phyloP scores from a whole-genome alignment of 2,329 filamentous ascomycete genomes.

The Tolypocladium guangdongense region DNA sequence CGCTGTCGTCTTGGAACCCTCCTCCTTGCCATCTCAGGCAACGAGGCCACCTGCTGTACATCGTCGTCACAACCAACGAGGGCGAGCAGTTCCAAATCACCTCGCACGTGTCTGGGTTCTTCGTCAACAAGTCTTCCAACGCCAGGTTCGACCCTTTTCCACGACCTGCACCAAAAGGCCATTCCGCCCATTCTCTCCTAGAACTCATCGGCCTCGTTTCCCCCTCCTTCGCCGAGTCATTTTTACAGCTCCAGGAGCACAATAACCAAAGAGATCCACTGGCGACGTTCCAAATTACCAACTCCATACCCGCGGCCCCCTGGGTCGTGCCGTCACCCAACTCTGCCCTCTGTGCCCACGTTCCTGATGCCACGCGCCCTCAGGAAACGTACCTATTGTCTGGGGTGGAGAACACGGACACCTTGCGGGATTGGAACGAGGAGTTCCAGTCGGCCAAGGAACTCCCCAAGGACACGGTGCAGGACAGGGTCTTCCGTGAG shows the following conservation, averaged over 20 bases:
- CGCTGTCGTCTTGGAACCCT: constrained; percentile 91
- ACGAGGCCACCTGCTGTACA: constrained; percentile 85
- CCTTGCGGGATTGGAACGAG: constrained; percentile 95
- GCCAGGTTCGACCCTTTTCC: constrained; percentile 89
- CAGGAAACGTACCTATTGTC: constrained; percentile 88
- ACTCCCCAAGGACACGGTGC: constrained; percentile 83
- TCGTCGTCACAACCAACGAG: constrained; percentile 82
- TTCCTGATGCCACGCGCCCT: constrained; percentile 73
- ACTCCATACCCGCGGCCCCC: constrained; percentile 81
- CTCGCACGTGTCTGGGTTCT: constrained; percentile 88
- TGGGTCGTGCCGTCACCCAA: constrained; percentile 72
- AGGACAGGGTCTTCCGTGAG: constrained; percentile 93
- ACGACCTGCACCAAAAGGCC: constrained; percentile 64
- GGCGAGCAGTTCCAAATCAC: constrained; percentile 94
- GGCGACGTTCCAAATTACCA: constrained; percentile 90
- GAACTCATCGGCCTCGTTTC: constrained; percentile 70
- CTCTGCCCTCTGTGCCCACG: constrained; percentile 57
- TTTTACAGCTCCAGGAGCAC: constrained; percentile 69
- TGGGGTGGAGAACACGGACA: constrained; percentile 89
- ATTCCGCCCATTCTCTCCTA: constrained; percentile 76
- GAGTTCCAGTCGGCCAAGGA: constrained; percentile 96
- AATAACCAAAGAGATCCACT: constrained; percentile 81
- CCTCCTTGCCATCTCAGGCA: constrained; percentile 85
- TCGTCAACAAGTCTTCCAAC: constrained; percentile 92
- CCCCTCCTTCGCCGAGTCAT: constrained; percentile 67